Evolutionary conservation across 345 rosid species (phyloP), one percentile per base, ranked within the genome.

Genomic region (Syzygium grande): DNA sequence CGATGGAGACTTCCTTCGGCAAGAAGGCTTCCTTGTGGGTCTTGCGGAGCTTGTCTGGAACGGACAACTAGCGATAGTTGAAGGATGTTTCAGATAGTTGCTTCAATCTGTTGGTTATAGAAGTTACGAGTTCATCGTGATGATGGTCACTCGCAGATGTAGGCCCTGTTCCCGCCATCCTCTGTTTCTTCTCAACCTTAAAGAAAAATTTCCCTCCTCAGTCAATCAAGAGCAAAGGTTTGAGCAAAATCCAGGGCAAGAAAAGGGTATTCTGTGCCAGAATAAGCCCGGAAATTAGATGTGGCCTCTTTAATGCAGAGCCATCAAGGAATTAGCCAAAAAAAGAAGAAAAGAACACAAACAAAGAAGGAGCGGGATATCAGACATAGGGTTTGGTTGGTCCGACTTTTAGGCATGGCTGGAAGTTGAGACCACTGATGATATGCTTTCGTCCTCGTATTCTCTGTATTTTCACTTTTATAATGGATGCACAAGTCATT

Each of bases 301-400:
- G 4, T 25, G 14, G 65, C 29, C 65, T 58, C 65, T 25, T 58
- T 4, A 10, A 58, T 58, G 65, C 65, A 58, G 15, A 11, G 15
- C 15, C 11, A 58, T 58, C 65, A 58, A 25, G 65, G 65, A 58
- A 58, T 58, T 61, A 61, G 38, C 58, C 25, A 55, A 7, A 1
- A 19, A 0, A 21, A 1, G 0, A n/a, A 63, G 2, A 1, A 0
- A 1, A 0, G 38, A 30, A 63, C 15, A 63, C 21, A 63, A 63
- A 14, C 38, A 29, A 63, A 63, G 38, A 11, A 29, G 19, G 73
- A 63, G 73, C 38, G 9, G 73, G 73, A 63, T n/a, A 63, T 61
- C 38, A 61, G 73, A n/a, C 34, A 6, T 3, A 5, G 73, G 34
- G 73, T 61, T 61, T 61, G 73, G 17, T n/a, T 61, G 7, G 38